A percentile compares a stretch with the other conserved stretches of the same genome.
These are phyloP conservation scores for Daedalea quercina DNA, from an alignment of 768 basidiomycete genomes.

Conservation along the genomic window DNA sequence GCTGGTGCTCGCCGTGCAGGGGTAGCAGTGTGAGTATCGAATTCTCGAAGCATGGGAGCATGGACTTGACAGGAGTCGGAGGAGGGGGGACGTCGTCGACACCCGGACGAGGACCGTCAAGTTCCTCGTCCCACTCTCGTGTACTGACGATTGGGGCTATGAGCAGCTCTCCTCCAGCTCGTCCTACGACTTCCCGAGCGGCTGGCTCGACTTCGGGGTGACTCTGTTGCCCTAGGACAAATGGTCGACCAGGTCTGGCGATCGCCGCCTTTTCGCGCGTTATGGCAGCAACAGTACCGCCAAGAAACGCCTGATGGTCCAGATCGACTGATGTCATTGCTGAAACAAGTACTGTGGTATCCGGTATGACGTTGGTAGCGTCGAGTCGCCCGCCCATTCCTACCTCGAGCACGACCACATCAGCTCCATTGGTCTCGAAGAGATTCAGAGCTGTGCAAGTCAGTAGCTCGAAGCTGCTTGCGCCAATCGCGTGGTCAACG, in stretches of 20 bases:
- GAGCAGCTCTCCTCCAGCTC: conserved; percentile 32
- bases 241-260: conserved; percentile 50
- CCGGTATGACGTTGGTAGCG: conserved; percentile 87
- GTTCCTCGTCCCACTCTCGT: conserved; percentile 27
- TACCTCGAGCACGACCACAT: conserved; percentile 84
- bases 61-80: conserved; percentile 35
- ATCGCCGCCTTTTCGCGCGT: conserved; percentile 82
- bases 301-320: conserved; percentile 91
- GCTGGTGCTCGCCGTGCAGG: conserved; percentile 78
- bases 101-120: conserved; percentile 27
- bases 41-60: conserved; percentile 36
- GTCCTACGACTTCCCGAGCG: conserved; percentile 36
- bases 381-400: conserved; percentile 92
- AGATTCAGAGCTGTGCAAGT: conserved; percentile 74
- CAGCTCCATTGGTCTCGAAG: conserved; percentile 66
- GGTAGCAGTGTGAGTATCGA: conserved; percentile 48
- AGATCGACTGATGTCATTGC: conserved; percentile 83
- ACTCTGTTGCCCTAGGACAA: conserved; percentile 62
- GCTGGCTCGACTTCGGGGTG: conserved; percentile 41
- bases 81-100: conserved; percentile 25
- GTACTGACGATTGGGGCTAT: conserved; percentile 25
- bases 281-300: conserved; percentile 66
- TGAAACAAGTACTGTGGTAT: conserved; percentile 63
- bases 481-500: conserved; percentile 33
- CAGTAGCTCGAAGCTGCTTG: conserved; percentile 79